Conservation (phyloP, 2,329 filamentous ascomycete species). For the Alternaria gansuensis region DNA sequence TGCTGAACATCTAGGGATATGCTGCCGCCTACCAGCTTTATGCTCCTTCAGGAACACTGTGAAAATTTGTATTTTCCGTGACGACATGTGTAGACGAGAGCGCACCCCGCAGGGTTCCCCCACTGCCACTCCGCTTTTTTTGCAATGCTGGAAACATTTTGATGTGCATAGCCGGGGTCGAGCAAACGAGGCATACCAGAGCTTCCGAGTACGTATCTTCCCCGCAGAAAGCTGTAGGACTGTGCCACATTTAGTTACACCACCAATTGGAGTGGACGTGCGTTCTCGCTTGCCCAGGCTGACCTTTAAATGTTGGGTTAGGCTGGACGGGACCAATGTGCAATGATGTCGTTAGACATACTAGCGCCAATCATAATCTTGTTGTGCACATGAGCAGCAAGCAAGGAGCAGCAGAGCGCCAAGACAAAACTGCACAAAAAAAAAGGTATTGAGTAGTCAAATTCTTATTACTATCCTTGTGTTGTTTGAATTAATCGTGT, state of each 20-base stretch:
- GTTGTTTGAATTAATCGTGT: background rate
- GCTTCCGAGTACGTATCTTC: constrained; percentile 3
- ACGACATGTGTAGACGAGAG: constrained; percentile 1
- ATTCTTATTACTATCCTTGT: background rate
- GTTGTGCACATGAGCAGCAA: background rate
- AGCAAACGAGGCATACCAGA: background rate
- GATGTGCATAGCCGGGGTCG: background rate
- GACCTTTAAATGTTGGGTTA: background rate
- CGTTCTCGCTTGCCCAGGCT: constrained; percentile 5
- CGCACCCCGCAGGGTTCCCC: background rate
- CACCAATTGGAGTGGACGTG: background rate
- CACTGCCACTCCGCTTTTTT: background rate
- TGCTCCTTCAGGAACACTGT: background rate
- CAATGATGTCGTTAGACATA: background rate
- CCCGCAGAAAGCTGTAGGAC: background rate
- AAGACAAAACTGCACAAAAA: background rate
- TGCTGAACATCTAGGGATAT: background rate
- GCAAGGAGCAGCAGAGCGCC: background rate
- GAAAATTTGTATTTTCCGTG: constrained; percentile 2
- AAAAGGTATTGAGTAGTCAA: background rate
- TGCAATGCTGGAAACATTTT: background rate
- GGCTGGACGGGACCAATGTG: constrained; percentile 1
- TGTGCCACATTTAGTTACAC: background rate
- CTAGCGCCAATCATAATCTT: constrained; percentile 1
- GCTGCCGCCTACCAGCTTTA: background rate